A percentile compares a stretch with the other conserved stretches of the same genome.
These are phyloP conservation scores for Nematodospora anomalae DNA, from an alignment of 1,139 yeast species.

Conservation along the genomic window DNA sequence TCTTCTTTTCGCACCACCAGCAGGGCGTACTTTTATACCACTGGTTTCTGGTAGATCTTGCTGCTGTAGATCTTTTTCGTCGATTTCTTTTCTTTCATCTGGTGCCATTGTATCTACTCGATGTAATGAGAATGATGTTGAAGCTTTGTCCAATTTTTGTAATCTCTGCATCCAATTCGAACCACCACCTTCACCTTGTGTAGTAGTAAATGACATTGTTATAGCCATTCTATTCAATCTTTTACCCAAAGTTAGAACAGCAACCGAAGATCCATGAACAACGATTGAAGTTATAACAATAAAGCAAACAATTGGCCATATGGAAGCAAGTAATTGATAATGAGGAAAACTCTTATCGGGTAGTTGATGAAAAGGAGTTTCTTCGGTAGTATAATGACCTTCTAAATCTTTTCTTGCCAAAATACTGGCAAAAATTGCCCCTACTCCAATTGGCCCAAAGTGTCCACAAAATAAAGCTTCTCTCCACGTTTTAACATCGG, in stretches of 20 bases:
- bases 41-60: conserved; percentile 46
- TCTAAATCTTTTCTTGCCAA: conserved; percentile 82
- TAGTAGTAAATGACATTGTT: conserved; percentile 81
- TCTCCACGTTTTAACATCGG: conserved; percentile 91
- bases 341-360: conserved; percentile 58
- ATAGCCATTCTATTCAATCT: conserved; percentile 89
- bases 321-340: conserved; percentile 66
- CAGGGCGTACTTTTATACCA: conserved; percentile 72
- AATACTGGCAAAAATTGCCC: conserved; percentile 89
- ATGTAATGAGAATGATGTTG: conserved; percentile 77
- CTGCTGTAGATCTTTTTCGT: conserved; percentile 18
- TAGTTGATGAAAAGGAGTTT: conserved; percentile 57
- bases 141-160: conserved; percentile 71
- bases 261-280: conserved; percentile 96
- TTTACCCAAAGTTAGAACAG: conserved; percentile 85
- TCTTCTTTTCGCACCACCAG: conserved; percentile 69
- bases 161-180: conserved; percentile 84
- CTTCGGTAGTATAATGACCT: conserved; percentile 49
- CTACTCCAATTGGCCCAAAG: conserved; percentile 98
- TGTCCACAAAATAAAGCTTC: conserved; percentile 96
- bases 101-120: conserved; percentile 66
- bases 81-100: conserved; percentile 12
- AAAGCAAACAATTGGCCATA: conserved; percentile 93
- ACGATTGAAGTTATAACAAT: conserved; percentile 82
- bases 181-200: conserved; percentile 43